Percentiles rank a stretch among this genome's conserved stretches.
Conservation (phyloP, 129 eudicot species). For the Lactuca sativa region DNA sequence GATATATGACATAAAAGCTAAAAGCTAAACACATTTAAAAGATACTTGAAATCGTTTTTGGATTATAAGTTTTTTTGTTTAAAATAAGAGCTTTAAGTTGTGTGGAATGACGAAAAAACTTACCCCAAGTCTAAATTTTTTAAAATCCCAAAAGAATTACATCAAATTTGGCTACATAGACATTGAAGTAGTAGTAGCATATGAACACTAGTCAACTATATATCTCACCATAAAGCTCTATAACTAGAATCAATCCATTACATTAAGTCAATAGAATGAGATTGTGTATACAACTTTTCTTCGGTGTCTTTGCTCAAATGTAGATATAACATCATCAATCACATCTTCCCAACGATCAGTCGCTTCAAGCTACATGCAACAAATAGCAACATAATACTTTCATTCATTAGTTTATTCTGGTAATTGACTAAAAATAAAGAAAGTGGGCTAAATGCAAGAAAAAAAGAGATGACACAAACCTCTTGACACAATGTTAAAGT, state of each 20-base stretch:
- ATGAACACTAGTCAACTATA: background rate
- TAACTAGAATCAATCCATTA: background rate
- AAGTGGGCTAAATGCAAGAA: too few relatives aligned
- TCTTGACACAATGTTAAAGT: slow-evolving; percentile 77
- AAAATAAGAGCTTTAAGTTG: too few relatives aligned
- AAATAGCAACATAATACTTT: background rate
- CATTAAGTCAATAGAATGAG: slow-evolving; percentile 50
- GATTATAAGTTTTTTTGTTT: too few relatives aligned
- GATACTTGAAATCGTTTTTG: too few relatives aligned
- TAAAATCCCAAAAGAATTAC: background rate
- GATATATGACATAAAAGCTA: too few relatives aligned
- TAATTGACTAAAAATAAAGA: background rate
- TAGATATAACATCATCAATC: slow-evolving; percentile 58
- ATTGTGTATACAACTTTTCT: slow-evolving; percentile 70
- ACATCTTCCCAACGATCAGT: slow-evolving; percentile 71
- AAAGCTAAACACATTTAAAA: too few relatives aligned
- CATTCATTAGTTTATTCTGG: background rate
- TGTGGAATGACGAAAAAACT: too few relatives aligned
- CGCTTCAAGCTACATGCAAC: slow-evolving; percentile 55
- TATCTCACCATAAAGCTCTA: background rate
- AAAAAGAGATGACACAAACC: slow-evolving; percentile 33
- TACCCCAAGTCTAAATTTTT: too few relatives aligned
- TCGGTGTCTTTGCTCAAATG: slow-evolving; percentile 68
- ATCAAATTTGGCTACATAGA: background rate
- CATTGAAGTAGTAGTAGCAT: too few relatives aligned